Base-by-base conservation (phyloP, 2,329 filamentous ascomycete genomes). In the Xylaria sp. region DNA sequence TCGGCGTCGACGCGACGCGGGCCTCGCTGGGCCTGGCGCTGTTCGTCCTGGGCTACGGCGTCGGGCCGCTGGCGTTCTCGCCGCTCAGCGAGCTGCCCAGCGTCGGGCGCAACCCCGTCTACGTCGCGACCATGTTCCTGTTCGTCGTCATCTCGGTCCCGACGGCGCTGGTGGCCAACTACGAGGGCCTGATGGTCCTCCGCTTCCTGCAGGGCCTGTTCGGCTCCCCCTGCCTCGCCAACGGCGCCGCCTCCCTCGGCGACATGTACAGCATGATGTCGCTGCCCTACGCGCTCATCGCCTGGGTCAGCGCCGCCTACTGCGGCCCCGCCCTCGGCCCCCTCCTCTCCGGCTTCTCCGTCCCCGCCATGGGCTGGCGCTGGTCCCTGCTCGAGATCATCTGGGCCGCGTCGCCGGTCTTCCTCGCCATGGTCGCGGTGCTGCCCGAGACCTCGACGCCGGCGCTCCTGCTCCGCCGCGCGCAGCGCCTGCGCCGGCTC, bases 131-230 rank as follows among this genome's bases (percentile, higher is more conserved):
- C 8, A 87, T 90, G 73, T 80, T 81, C 53, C 73, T 90, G 22
- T 91, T 90, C 67, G 83, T 88, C 44, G 78, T 90, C 56, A 70
- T 91, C 9, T 83, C 80, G 5, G 78, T 90, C 16, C 86, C 87
- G 0, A 83, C 86, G 0, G 83, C 85, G 0, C 68, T 90, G 0
- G 83, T 83, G 2, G 71, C 80, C 41, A 88, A 85, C 72, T 88
- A 85, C 48, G 72, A 82, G 0, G 85, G 85, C 0, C 75, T 91
- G 8, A 77, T 89, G 62, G 82, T 87, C 2, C 74, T 86, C 2
- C 79, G 86, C 1, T 88, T 88, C 70, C 69, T 88, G 3, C 82
- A 84, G 54, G 86, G 85, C 1, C 86, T 88, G 75, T 86, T 88
- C 60, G 85, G 86, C 7, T 83, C 78, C 7, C 87, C 86, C 0